Base-by-base conservation (phyloP, 225 moss, liverwort and hornwort genomes). In the Lunularia cruciata region DNA sequence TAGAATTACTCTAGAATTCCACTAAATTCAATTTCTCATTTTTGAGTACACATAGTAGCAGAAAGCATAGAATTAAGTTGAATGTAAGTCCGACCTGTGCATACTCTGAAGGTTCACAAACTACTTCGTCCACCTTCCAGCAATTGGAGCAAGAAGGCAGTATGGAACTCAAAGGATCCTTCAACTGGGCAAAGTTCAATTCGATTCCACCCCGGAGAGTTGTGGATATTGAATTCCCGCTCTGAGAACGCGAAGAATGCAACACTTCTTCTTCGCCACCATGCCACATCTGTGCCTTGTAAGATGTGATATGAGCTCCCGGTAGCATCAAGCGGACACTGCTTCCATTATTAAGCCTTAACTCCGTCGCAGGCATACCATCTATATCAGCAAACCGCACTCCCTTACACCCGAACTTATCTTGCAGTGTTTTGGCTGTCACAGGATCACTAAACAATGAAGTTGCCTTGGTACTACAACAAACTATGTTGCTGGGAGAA, bases 251-350 rank as follows among this genome's bases (percentile, higher is more conserved):
- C 71, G 76, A 66, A 71, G 77, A 65, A 47, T 90, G 63, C 83
- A 96, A 71, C 65, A 88, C 26, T 33, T 96, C 95, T 71, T 90
- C 92, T 51, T 84, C 60, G 37, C 83, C 88, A 1, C 88, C 88
- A 31, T 95, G 92, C 92, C 92, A 92, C 92, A 90, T 96, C 34
- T 62, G 53, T 3, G 87, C 73, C 48, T 86, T 87, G 73, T 78
- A 89, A 2, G 92, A 96, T 3, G 83, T 65, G 37, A 92, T 81
- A 2, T 74, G 75, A 28, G 86, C 95, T 3, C 22, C 73, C 38
- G 84, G 75, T 63, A 92, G 20, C 68, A 92, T 63, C 37, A 92
- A 57, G 20, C 86, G 79, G 2, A 68, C 82, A 60, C 77, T 86
- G 52, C 83, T 80, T 45, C 88, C 84, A 68, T 86, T 84, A 23